phyloP scores from a whole-genome alignment of 257 asterid species.

The Penstemon newberryi region DNA sequence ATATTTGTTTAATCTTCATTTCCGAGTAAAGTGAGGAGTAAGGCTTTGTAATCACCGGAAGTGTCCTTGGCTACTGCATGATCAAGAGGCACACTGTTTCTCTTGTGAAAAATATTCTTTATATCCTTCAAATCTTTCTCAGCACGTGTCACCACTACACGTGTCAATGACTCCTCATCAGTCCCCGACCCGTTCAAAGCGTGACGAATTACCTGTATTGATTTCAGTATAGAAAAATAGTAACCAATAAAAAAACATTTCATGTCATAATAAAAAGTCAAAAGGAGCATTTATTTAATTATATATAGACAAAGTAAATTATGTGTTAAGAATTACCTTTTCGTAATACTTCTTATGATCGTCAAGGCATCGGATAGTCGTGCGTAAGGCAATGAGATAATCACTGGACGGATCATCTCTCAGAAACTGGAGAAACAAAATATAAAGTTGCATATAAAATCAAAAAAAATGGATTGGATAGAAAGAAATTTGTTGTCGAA shows the following conservation, averaged over 20 bases:
- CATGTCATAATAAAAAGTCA: no score
- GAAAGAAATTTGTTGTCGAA: no score
- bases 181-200: constrained; percentile 56
- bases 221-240: no score
- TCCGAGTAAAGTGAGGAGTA: constrained; percentile 67
- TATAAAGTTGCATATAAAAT: background rate
- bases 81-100: constrained; percentile 65
- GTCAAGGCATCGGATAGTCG: constrained; percentile 51
- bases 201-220: constrained; percentile 45
- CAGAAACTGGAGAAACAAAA: constrained; percentile 41
- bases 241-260: no score
- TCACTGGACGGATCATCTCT: constrained; percentile 41
- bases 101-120: constrained; percentile 53
- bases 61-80: constrained; percentile 65
- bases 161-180: constrained; percentile 58
- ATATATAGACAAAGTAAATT: no score
- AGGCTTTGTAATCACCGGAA: constrained; percentile 64
- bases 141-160: constrained; percentile 69
- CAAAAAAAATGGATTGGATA: no score
- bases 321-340: constrained; percentile 44
- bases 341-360: constrained; percentile 69
- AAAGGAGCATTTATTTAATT: no score
- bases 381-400: constrained; percentile 46
- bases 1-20: constrained; percentile 23
- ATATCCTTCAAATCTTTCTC: constrained; percentile 63